phyloP scores from a whole-genome alignment of 495 filamentous ascomycete species.

The Penicillium subrubescens region DNA sequence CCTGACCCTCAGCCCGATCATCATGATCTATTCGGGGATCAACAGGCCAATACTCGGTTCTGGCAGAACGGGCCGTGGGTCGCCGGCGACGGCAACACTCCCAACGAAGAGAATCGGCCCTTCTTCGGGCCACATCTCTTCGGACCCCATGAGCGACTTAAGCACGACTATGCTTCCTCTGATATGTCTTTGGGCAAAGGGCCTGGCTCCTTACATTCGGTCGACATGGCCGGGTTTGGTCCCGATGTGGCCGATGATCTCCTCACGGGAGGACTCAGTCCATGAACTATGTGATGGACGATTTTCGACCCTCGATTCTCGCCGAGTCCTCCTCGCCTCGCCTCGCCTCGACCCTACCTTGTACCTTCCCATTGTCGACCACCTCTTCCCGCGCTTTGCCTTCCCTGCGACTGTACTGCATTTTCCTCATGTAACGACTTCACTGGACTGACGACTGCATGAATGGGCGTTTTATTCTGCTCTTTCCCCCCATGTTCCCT shows the following conservation, averaged over 20 bases:
- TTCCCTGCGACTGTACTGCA: constrained; percentile 39
- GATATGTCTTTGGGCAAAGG: constrained; percentile 50
- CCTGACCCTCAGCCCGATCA: constrained; percentile 46
- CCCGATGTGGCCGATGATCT: constrained; percentile 46
- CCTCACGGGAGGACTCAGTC: constrained; percentile 41
- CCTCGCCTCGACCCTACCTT: constrained; percentile 4
- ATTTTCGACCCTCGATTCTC: constrained; percentile 10
- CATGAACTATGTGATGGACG: constrained; percentile 26
- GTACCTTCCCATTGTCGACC: constrained; percentile 18
- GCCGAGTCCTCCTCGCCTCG: not conserved
- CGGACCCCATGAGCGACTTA: constrained; percentile 49
- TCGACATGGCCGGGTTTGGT: constrained; percentile 53
- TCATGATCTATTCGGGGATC: constrained; percentile 52
- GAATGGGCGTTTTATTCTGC: constrained; percentile 48
- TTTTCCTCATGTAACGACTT: constrained; percentile 50
- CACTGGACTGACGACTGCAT: constrained; percentile 51
- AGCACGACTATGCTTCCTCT: constrained; percentile 54
- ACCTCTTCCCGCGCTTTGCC: constrained; percentile 24
- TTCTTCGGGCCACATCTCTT: constrained; percentile 48
- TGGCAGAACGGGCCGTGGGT: constrained; percentile 53
- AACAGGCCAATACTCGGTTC: constrained; percentile 52
- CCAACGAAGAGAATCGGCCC: constrained; percentile 51
- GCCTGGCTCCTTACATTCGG: constrained; percentile 49
- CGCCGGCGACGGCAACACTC: constrained; percentile 51
- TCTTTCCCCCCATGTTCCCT: constrained; percentile 15